Evolutionary conservation across 805 yeast species (phyloP).

Genomic region (Candida germanica): DNA sequence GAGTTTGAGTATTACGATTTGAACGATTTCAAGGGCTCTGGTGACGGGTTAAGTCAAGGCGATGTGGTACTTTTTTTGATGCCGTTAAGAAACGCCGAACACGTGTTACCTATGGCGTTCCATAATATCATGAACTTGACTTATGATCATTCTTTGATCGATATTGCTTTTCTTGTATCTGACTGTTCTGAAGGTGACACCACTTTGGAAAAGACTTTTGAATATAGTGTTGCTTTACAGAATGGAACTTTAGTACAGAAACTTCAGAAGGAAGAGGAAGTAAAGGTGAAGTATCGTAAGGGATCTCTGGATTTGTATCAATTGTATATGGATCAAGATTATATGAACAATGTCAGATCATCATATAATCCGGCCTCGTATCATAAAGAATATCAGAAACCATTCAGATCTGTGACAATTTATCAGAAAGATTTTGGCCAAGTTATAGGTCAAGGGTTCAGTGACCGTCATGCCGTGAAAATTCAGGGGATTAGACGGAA

Average conservation of each 20-base stretch:
- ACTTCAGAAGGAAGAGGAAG: constrained; percentile 42
- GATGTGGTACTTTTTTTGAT: constrained; percentile 69
- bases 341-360: constrained; percentile 51
- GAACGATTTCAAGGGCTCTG: constrained; percentile 51
- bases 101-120: constrained; percentile 77
- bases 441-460: constrained; percentile 78
- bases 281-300: constrained; percentile 22
- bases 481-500: constrained; percentile 83
- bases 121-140: constrained; percentile 83
- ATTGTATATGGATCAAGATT: constrained; percentile 64
- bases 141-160: constrained; percentile 76
- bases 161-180: constrained; percentile 75
- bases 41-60: constrained; percentile 46
- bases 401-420: constrained; percentile 77
- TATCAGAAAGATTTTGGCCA: constrained; percentile 83
- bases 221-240: constrained; percentile 65
- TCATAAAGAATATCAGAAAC: constrained; percentile 59
- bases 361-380: constrained; percentile 58
- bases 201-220: constrained; percentile 63
- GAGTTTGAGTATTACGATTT: constrained; percentile 61
- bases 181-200: constrained; percentile 71
- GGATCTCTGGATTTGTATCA: constrained; percentile 65
- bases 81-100: constrained; percentile 77
- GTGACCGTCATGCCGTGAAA: constrained; percentile 80
- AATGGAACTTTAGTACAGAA: constrained; percentile 58